Base-by-base conservation (phyloP, 352 stramenopile genomes). In the Pythium phragmitis region DNA sequence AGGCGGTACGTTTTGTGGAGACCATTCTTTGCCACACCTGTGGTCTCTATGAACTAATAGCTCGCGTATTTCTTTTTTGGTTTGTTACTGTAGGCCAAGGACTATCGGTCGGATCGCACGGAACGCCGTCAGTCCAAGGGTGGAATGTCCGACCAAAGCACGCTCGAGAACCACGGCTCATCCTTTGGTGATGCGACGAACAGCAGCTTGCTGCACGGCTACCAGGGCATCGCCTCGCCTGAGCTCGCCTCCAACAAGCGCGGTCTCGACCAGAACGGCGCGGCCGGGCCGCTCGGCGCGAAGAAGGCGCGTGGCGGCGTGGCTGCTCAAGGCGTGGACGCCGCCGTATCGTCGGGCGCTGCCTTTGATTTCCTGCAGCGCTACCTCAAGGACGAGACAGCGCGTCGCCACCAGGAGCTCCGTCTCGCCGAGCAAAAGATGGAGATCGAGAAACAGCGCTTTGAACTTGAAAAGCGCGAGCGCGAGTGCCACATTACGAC, bases 401-500 rank as follows among this genome's bases (percentile, higher is more conserved):
- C 23, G 16, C 62, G 55, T 11, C 62, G 62, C 30, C 53, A 59
- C 33, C 53, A 68, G 43, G 62, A 68, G 19, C 54, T 63, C 21
- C 62, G 49, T 28, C 45, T 68, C 39, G 62, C 62, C 34, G 62
- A 68, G 47, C 53, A 68, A 36, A 58, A 58, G 19, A 7, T 68
- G 33, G 62, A 68, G 54, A 52, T 68, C 14, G 62, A 68, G 46
- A 68, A 68, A 39, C 62, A 68, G 41, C 62, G 62, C 28, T 68
- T 68, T 34, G 62, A 68, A n/a, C 41, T 68, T 23, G 62, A 68
- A 37, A 68, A 68, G 39, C 62, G 62, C 45, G 62, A 68, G 62
- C 62, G 62, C 34, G 62, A 68, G 62, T 61, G 42, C 53, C 53
- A 63, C 42, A 59, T 68, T 19, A 41, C 62, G 23, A 63, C 51